Evolutionary conservation across 106 monocot species (phyloP), one percentile per base, ranked within the genome.

Genomic region (Apostasia shenzhenica): DNA sequence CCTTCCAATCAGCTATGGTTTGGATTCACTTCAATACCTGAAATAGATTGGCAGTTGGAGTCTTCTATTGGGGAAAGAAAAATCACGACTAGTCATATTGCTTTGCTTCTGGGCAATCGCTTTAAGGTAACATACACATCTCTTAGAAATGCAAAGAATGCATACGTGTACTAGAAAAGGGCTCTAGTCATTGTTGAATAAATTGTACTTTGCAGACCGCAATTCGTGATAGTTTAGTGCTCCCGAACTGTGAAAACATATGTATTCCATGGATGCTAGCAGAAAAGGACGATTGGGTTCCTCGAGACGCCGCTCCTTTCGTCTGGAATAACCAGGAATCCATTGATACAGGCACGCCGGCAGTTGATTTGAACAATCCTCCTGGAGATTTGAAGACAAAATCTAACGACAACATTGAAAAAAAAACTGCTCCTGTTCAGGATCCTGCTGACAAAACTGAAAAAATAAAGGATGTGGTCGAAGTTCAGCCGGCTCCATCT

Each of bases 1-100:
- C 93, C 93, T 67, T 92, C 99, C 60, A 93, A 99, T 81, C 90
- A 85, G 67, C 48, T 92, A 41, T 99, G 99, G 99, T 81, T 85
- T 73, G 84, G 83, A 14, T 99, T 99, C 75, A 85, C 84, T 55
- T 78, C 87, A 8, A 90, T 87, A 90, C 99, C 99, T 40, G 87
- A 93, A 52, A 82, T 99, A 60, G 85, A 88, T 12, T 93, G 85
- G 84, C 84, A 80, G 48, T 67, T 99, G 2, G 90, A 88, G 49
- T 87, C 99, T 57, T 83, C 81, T 45, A 61, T 99, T 63, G 99
- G 99, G 39, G 99, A 99, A 49, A 70, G 79, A 61, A 93, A 84
- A 82, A 80, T 99, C 50, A 84, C 83, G 11, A 93, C 68, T 57
- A 73, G 75, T 56, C 93, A 82, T 8, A 69, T 90, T 42, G 83